Conservation (phyloP, 2,329 filamentous ascomycete genomes). For the Sphaerostilbella broomeana region DNA sequence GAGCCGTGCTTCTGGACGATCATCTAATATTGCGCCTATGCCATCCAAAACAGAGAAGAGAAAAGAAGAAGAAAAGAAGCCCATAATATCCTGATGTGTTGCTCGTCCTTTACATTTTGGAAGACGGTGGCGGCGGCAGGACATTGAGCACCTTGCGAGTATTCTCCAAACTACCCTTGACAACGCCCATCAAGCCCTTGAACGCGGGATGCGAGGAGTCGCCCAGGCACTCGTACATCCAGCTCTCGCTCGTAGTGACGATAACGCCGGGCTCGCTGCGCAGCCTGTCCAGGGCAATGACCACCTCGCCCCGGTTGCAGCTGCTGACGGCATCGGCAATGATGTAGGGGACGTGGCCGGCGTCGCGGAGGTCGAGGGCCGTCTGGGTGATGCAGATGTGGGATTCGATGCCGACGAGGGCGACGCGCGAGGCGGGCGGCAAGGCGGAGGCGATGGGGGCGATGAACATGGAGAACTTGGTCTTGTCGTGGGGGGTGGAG, state of each 20-base stretch:
- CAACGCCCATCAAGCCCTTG: constrained; percentile 62
- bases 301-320: constrained; percentile 76
- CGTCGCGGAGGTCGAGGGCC: constrained; percentile 67
- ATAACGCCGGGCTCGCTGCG: constrained; percentile 62
- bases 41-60: too few species aligned
- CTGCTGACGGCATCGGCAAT: constrained; percentile 85
- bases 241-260: constrained; percentile 83
- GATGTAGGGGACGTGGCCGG: constrained; percentile 77
- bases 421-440: constrained; percentile 47
- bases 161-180: constrained; percentile 67
- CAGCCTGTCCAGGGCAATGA: constrained; percentile 69
- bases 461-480: constrained; percentile 80
- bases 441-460: constrained; percentile 50
- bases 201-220: constrained; percentile 72
- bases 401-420: constrained; percentile 83
- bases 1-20: too few species aligned
- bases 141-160: constrained; percentile 64
- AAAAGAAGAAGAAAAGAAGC: too few species aligned
- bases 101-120: constrained; percentile 49
- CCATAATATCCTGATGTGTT: too few species aligned
- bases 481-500: constrained; percentile 69
- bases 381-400: constrained; percentile 97
- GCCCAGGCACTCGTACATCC: constrained; percentile 82
- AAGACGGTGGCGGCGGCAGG: constrained; percentile 54
- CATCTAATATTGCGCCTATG: too few species aligned